Evolutionary conservation across 1,284 basidiomycete species (phyloP).

Genomic region (Ceratobasidium sp.): DNA sequence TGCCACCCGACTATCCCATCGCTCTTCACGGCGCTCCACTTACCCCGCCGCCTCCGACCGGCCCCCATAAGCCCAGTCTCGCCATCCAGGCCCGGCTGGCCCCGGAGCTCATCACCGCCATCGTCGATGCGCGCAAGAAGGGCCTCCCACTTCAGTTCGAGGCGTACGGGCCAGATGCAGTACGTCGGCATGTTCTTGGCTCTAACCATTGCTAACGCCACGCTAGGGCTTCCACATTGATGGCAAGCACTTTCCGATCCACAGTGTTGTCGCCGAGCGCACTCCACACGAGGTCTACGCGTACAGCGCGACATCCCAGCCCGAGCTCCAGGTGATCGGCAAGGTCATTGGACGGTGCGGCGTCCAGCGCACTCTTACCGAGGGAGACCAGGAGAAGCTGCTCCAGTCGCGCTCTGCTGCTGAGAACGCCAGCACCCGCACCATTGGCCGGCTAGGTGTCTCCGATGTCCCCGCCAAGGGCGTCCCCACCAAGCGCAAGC

Average conservation of each 20-base stretch:
- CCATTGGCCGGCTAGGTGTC: constrained; percentile 28
- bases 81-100: constrained; percentile 28
- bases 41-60: constrained; percentile 28
- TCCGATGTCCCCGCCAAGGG: constrained; percentile 25
- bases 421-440: constrained; percentile 21
- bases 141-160: constrained; percentile 29
- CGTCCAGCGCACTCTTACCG: constrained; percentile 33
- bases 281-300: constrained; percentile 39
- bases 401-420: constrained; percentile 35
- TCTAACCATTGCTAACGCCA: neutral
- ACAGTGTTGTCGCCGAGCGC: constrained; percentile 27
- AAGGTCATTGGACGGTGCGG: constrained; percentile 30
- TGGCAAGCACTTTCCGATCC: constrained; percentile 37
- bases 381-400: constrained; percentile 36
- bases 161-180: constrained; percentile 34
- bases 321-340: constrained; percentile 33
- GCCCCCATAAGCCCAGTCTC: constrained; percentile 36
- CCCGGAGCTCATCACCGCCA: constrained; percentile 37
- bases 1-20: constrained; percentile 27
- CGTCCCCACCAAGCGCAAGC: constrained; percentile 3
- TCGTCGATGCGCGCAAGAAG: constrained; percentile 38
- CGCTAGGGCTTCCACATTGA: constrained; percentile 38
- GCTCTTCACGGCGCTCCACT: constrained; percentile 33
- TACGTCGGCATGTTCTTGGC: neutral
- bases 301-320: constrained; percentile 15